Evolutionary conservation across 2,329 filamentous ascomycete genomes (phyloP).

Genomic region (Alternaria burnsii): DNA sequence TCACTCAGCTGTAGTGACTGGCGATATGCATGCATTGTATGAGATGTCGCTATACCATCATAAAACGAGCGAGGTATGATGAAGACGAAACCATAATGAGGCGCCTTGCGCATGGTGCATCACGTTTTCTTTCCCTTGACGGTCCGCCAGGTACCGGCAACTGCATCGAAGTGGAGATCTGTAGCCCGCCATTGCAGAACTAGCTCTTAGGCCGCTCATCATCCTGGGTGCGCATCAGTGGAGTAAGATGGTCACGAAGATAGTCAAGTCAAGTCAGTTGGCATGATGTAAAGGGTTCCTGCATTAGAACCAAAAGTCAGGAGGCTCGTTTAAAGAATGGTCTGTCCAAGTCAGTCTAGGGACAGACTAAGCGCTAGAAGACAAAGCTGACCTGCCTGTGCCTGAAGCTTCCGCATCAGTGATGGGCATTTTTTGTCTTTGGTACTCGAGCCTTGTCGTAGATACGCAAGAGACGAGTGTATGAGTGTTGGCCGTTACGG

Average conservation of each 20-base stretch:
- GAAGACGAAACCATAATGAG: neutral
- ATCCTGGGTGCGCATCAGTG: conserved; percentile 4
- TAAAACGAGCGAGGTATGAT: neutral
- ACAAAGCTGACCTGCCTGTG: conserved; percentile 2
- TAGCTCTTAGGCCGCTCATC: neutral
- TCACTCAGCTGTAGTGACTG: neutral
- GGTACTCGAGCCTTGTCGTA: neutral
- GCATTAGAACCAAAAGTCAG: conserved; percentile 10
- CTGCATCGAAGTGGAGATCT: neutral
- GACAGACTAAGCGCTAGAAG: neutral
- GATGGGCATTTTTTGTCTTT: neutral
- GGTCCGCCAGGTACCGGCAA: neutral
- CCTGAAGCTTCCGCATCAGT: neutral
- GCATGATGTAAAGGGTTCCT: conserved; percentile 13
- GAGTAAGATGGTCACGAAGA: neutral
- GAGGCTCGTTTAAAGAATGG: neutral
- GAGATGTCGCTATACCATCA: neutral
- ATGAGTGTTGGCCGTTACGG: neutral
- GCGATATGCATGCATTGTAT: neutral
- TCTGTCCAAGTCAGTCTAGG: conserved; percentile 1
- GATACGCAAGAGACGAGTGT: neutral
- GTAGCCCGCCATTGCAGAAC: neutral
- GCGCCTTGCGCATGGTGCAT: neutral
- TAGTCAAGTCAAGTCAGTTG: neutral
- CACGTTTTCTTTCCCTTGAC: neutral